These are phyloP conservation scores for Coemansia sp. DNA, from an alignment of 192 early-diverging fungal species.

Conservation along the genomic window DNA sequence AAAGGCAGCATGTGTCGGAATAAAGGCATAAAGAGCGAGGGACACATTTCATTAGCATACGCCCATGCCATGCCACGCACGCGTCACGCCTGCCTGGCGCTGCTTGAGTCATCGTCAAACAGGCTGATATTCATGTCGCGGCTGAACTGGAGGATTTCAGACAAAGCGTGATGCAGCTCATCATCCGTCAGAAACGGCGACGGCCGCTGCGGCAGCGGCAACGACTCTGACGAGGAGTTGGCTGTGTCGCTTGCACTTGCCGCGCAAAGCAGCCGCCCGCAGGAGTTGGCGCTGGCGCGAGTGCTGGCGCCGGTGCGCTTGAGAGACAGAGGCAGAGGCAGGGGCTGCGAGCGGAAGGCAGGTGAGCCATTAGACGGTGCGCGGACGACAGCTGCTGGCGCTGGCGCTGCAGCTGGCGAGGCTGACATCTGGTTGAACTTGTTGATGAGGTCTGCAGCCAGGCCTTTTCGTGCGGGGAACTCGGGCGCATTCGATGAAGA, in stretches of 20 bases:
- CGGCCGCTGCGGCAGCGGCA: constrained; percentile 1
- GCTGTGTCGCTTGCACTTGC: background rate
- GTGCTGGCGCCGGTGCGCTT: background rate
- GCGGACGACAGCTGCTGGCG: background rate
- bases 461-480: constrained; percentile 31
- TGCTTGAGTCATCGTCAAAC: constrained; percentile 19
- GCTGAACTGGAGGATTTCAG: constrained; percentile 50
- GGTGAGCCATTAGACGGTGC: background rate
- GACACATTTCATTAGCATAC: background rate
- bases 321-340: background rate
- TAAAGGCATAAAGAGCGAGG: constrained; percentile 3
- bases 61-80: background rate
- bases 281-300: background rate
- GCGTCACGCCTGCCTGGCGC: background rate
- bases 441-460: constrained; percentile 46
- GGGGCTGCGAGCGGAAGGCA: background rate
- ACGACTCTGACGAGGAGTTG: background rate
- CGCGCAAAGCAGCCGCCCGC: background rate
- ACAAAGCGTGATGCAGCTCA: constrained; percentile 45
- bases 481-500: background rate
- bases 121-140: constrained; percentile 44
- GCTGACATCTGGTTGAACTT: constrained; percentile 49
- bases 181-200: constrained; percentile 49
- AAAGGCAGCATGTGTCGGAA: background rate
- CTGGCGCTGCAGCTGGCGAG: background rate